Base-by-base conservation (phyloP, 2,329 filamentous ascomycete genomes). In the Fusarium verticillioides region DNA sequence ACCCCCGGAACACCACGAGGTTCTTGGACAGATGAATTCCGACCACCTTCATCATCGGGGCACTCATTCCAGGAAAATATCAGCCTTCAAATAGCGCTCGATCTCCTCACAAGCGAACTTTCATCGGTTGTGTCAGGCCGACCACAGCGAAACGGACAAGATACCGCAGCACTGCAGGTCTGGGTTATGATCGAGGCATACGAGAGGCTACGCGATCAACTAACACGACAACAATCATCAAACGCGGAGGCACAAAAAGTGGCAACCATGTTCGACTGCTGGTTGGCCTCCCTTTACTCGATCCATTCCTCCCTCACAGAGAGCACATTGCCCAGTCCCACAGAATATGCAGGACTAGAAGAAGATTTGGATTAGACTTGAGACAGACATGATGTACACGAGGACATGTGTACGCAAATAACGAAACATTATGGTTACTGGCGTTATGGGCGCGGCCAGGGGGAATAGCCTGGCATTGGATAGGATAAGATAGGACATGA, bases 121-220 rank as follows among this genome's bases (percentile, higher is more conserved):
- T 83, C 85, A 2, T 83, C 84, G 0, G 84, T 84, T 1, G 72
- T 86, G 43, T 60, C 78, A 53, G 68, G 80, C 49, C 40, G 78
- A 58, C 60, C 78, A 13, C 63, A 67, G 13, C 78, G 59, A 64
- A 76, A 26, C 23, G 21, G 78, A 63, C 43, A 71, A 6, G 82
- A 85, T 40, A 82, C 83, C 0, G 83, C 87, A 19, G 83, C 85
- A 4, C 75, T 89, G 44, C 87, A 89, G 75, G 78, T 89, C 23
- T 86, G 85, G 84, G 82, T 87, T 47, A 89, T 89, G 87, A 89
- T 89, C 57, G 87, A 89, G 73, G 87, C 87, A 6, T 89, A 89
- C 73, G 87, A 89, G 81, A 82, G 83, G 66, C 78, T 90, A 63
- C 82, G 86, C 21, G 85, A 88, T 47, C 83, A 84, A 73, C 76